A percentile compares a stretch with the other conserved stretches of the same genome.
phyloP scores from a whole-genome alignment of 1,284 basidiomycete genomes.

The Meripilus lineatus region DNA sequence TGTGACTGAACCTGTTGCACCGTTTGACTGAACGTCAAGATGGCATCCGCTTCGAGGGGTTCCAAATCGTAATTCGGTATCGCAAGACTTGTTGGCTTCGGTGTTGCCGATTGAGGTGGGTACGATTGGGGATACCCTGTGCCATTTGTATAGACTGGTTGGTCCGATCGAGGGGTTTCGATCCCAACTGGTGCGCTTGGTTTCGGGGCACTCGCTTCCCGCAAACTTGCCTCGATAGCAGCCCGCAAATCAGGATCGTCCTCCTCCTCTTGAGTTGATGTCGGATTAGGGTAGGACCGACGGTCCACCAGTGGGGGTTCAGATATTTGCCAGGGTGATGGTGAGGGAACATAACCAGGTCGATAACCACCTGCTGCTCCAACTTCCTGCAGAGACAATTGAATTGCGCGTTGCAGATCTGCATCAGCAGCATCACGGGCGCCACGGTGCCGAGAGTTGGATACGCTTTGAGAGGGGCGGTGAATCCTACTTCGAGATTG shows the following conservation, averaged over 20 bases:
- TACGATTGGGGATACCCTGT: conserved; percentile 28
- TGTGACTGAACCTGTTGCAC: conserved; percentile 80
- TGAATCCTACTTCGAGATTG: conserved; percentile 26
- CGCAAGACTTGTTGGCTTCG: conserved; percentile 41
- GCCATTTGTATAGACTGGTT: conserved; percentile 33
- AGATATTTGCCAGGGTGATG: conserved; percentile 54
- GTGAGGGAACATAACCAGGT: conserved; percentile 67
- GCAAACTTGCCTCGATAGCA: conserved; percentile 93
- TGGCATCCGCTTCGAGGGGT: conserved; percentile 76
- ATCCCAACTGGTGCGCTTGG: conserved; percentile 72
- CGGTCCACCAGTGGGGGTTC: conserved; percentile 73
- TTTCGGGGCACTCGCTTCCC: conserved; percentile 76
- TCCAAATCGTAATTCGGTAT: conserved; percentile 76
- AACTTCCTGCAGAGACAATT: conserved; percentile 84
- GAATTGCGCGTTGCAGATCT: conserved; percentile 91
- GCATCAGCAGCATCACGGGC: conserved; percentile 75
- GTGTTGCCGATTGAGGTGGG: conserved; percentile 36
- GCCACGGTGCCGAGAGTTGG: conserved; percentile 44
- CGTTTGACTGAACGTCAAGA: conserved; percentile 86
- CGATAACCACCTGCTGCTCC: conserved; percentile 45
- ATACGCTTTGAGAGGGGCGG: conserved; percentile 45
- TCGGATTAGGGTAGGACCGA: conserved; percentile 23
- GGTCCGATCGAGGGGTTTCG: conserved; percentile 47
- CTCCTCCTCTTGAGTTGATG: conserved; percentile 63
- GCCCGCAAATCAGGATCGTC: conserved; percentile 92